Evolutionary conservation across 73 alveolate species (phyloP), one percentile per base, ranked within the genome.

Genomic region (Symbiodinium pilosum): DNA sequence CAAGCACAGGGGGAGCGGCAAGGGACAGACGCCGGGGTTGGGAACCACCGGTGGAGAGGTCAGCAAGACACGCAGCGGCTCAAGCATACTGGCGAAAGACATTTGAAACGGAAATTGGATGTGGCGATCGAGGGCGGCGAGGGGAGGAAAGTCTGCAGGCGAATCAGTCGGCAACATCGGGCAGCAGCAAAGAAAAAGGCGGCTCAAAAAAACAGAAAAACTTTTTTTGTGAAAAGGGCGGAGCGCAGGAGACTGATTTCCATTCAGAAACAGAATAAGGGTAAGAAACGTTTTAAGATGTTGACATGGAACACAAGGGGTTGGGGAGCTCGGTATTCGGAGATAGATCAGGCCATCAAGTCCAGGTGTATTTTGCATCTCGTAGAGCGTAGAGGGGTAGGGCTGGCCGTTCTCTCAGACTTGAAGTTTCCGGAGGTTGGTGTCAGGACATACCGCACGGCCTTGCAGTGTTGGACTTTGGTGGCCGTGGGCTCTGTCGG

Each of bases 301-400:
- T 3, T 85, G 34, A 47, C 93, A 3, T 85, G 93, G 93, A 85
- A 85, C 47, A 85, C 93, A 12, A 43, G 93, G 81, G 83, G 93
- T 4, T 84, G 93, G 93, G 93, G 93, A 2, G 93, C 93, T 5
- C 36, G 28, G 18, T 85, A 4, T 34, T 85, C 93, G 32, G 32
- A 44, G 34, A 43, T 44, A 28, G 93, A 47, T n/a, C 93, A 38
- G 11, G 47, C 11, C 9, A n/a, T 44, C 2, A 43, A 47, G 40
- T 43, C 93, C 30, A 68, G 54, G 18, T 28, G 81, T 28, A 11
- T 43, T 7, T 41, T 85, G 51, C 34, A 21, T 0, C 32, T 43
- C 5, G 2, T 85, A 77, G 77, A 85, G 36, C 81, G 14, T 1
- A 24, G 34, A 3, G 93, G 93, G 47, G 81, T n/a, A 0, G 93